Conservation (phyloP, 345 rosid genomes). For the Aquilaria malaccensis region DNA sequence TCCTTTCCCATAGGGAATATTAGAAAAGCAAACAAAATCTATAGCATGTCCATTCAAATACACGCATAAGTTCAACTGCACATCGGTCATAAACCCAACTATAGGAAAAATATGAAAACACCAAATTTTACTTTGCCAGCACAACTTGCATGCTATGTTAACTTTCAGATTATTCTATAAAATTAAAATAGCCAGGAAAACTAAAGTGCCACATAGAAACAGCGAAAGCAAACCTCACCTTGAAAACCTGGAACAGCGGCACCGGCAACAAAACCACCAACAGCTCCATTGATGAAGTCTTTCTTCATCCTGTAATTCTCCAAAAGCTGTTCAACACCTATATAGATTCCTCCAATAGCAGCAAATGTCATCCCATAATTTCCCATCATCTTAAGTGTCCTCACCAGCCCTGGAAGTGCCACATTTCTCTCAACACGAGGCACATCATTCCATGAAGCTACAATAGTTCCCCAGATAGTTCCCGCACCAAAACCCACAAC, state of each 20-base stretch:
- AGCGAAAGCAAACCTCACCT: conserved; percentile 37
- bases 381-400: conserved; percentile 98
- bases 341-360: conserved; percentile 93
- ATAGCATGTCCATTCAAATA: no score
- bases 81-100: no score
- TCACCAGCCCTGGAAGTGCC: conserved; percentile 84
- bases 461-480: conserved; percentile 77
- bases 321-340: conserved; percentile 93
- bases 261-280: conserved; percentile 96
- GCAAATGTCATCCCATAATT: conserved; percentile 82
- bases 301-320: conserved; percentile 71
- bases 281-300: conserved; percentile 86
- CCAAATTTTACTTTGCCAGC: not conserved
- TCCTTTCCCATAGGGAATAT: no score
- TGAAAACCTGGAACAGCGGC: conserved; percentile 74
- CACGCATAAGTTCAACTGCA: no score
- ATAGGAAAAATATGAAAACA: no score
- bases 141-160: not conserved
- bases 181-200: not conserved
- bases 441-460: conserved; percentile 93
- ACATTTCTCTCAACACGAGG: conserved; percentile 97
- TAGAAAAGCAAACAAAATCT: no score
- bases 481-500: conserved; percentile 76
- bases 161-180: not conserved
- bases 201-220: conserved; percentile 1